Evolutionary conservation across 176 grass and related monocot species (phyloP).

Genomic region (Oryza glaberrima): DNA sequence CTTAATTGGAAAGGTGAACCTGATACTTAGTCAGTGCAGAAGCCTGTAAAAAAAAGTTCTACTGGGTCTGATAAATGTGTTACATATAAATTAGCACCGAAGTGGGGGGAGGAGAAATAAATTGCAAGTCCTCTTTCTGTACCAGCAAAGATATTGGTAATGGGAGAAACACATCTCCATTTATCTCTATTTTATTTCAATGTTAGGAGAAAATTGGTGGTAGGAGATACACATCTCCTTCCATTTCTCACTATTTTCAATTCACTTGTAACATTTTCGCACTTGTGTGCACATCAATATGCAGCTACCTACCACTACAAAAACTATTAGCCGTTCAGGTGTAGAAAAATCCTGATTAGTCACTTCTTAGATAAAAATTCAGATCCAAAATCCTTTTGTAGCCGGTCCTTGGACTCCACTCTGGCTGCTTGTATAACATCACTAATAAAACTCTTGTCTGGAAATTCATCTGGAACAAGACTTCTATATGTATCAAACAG

Average conservation of each 20-base stretch:
- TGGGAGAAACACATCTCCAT: not conserved
- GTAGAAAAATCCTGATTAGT: slow-evolving; percentile 28
- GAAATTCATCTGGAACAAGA: slow-evolving; percentile 87
- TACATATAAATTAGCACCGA: not conserved
- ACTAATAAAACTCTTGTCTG: slow-evolving; percentile 82
- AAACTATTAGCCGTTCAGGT: slow-evolving; percentile 17
- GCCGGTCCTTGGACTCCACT: slow-evolving; percentile 53
- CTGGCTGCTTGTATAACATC: slow-evolving; percentile 69
- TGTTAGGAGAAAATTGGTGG: not conserved
- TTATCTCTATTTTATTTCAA: not conserved
- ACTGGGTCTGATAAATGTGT: not conserved
- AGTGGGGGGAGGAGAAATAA: too few species aligned
- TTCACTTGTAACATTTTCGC: slow-evolving; percentile 5
- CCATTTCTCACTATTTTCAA: not conserved
- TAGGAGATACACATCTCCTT: not conserved
- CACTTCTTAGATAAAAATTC: slow-evolving; percentile 52
- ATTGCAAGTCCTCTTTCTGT: too few species aligned
- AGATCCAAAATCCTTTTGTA: slow-evolving; percentile 59
- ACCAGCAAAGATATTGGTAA: too few species aligned
- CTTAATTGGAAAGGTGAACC: too few species aligned
- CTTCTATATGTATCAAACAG: slow-evolving; percentile 73
- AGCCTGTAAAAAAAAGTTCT: too few species aligned
- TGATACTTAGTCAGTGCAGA: too few species aligned
- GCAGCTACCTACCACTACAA: slow-evolving; percentile 4
- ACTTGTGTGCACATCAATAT: slow-evolving; percentile 3